phyloP scores from a whole-genome alignment of 2,329 filamentous ascomycete genomes.

The Scedosporium boydii region DNA sequence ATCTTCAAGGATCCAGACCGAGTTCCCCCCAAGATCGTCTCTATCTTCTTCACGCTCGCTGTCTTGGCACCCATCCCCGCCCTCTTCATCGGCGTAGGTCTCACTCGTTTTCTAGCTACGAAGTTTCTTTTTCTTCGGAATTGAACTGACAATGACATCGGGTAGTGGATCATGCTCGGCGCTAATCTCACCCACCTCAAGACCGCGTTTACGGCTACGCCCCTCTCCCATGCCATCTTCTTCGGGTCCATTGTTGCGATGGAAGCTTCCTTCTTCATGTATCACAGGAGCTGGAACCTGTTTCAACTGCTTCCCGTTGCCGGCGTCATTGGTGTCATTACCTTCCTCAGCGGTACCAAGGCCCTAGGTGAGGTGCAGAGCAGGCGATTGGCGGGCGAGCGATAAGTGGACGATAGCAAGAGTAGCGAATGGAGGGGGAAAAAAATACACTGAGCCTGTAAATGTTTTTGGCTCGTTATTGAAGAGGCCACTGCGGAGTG shows the following conservation, averaged over 20 bases:
- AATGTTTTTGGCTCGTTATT: too few relatives aligned
- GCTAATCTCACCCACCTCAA: constrained; percentile 72
- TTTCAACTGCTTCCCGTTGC: constrained; percentile 79
- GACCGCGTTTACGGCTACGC: constrained; percentile 66
- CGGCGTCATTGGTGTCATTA: constrained; percentile 55
- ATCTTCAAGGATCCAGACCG: constrained; percentile 73
- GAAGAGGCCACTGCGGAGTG: background rate
- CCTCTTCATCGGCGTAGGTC: constrained; percentile 59
- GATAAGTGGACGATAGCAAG: constrained; percentile 22
- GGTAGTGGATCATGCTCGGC: constrained; percentile 70
- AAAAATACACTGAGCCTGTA: background rate
- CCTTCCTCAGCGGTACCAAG: constrained; percentile 80
- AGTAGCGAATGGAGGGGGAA: background rate
- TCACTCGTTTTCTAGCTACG: background rate
- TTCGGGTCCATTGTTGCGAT: constrained; percentile 79
- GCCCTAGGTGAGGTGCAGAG: constrained; percentile 90
- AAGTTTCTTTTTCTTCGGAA: background rate
- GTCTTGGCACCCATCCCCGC: constrained; percentile 66
- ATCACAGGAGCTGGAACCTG: constrained; percentile 86
- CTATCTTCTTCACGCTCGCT: constrained; percentile 63
- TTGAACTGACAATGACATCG: constrained; percentile 4
- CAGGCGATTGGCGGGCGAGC: constrained; percentile 67
- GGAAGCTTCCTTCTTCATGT: constrained; percentile 88
- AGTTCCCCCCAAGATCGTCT: constrained; percentile 73
- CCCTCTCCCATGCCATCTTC: constrained; percentile 74